Evolutionary conservation across 495 filamentous ascomycete genomes (phyloP), one percentile per base, ranked within the genome.

Genomic region (Tuber umbilicatum): DNA sequence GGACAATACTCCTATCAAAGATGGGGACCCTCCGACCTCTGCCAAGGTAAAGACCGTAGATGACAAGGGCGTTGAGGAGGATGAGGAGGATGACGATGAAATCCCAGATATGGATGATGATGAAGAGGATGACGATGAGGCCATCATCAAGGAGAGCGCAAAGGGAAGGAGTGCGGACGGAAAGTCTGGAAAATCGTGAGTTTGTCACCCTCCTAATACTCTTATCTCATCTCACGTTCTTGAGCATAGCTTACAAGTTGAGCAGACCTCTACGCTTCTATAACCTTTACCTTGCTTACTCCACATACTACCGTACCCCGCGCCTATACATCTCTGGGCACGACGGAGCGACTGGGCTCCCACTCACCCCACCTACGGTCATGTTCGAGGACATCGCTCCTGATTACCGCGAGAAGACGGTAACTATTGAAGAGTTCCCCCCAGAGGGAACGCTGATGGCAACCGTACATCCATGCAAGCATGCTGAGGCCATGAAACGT

Each of bases 351-450:
- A 88, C 91, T n/a, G 88, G 89, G 73, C 91, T 92, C 37, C 89
- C 92, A 77, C 94, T 97, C 7, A 92, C 97, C 38, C 88, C 92
- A 9, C 96, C 95, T 3, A 88, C 91, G 38, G 87, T 91, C 38
- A 98, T 99, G 96, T 97, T 98, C 91, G 95, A 99, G 82, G 96
- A 99, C 80, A 98, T 99, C 80, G 92, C 97, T 41, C 94, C 96
- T 80, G 96, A 99, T 87, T 99, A 99, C 87, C 97, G 97, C 82
- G 94, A 98, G 85, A 99, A 99, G 86, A 99, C 95, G 12, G 95
- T 99, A 75, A 99, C 96, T 23, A 89, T 98, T 60, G 96, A 99
- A 84, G 93, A 97, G 83, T 99, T 99, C 83, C 84, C 86, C 16
- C 79, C 80, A 10, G 87, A 87, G 79, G 89, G 86, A 74, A 88